Base-by-base conservation (phyloP, 768 basidiomycete genomes). In the Russula griseocarnosa region DNA sequence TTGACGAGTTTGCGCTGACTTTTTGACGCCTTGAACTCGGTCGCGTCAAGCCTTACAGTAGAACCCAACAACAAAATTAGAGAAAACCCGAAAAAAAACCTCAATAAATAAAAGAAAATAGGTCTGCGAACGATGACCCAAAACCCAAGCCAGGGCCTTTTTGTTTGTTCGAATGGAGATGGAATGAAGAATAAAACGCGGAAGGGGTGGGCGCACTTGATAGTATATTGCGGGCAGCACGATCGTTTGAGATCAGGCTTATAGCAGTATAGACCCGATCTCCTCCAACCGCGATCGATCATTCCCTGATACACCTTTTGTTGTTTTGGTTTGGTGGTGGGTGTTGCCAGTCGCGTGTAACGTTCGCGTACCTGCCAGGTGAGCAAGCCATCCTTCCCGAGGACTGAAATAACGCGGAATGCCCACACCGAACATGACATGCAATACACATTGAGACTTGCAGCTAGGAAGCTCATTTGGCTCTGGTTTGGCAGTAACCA, bases 151-250 rank as follows among this genome's bases (percentile, higher is more conserved):
- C n/a, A n/a, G 14, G 16, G 16, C 24, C 20, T 28, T 40, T 18
- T 14, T 14, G 10, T 3, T 13, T 11, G 24, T 26, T 50, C 16
- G 28, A 24, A 44, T n/a, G 44, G 44, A 40, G 38, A n/a, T 46
- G 46, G 5, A 46, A n/a, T n/a, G 49, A 26, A 5, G 16, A 9
- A 3, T n/a, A 13, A 26, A 28, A 50, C 46, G 49, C 55, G 28
- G 26, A 72, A 36, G 11, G 4, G 34, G 34, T 10, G 11, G 36
- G 36, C 78, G 60, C 69, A 90, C 93, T 84, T 91, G 73, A 98
- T 98, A 3, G 96, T 93, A 72, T 97, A 96, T 68, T 94, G 90
- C 0, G 95, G 92, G 72, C 96, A 98, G 72, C 96, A 98, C 11
- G 93, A 88, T 6, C 75, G 73, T 66, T 78, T 81, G 74, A 95